Percentiles rank a stretch among this genome's conserved stretches.
These are phyloP conservation scores for Eucalyptus guilfoylei DNA, from an alignment of 345 rosid species.

Conservation along the genomic window DNA sequence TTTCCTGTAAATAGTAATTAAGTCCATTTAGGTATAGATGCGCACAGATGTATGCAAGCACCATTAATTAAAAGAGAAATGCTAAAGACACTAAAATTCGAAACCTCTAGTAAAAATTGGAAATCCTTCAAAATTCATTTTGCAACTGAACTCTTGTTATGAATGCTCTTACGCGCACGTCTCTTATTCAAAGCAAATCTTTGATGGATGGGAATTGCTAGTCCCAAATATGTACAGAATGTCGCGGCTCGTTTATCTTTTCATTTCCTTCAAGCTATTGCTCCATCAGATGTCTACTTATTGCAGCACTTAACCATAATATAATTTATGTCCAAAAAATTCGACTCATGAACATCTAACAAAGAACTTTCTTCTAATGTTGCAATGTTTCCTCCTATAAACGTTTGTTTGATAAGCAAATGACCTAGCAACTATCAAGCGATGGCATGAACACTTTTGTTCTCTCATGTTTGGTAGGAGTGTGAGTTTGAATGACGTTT, in stretches of 20 bases:
- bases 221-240: not conserved
- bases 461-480: conserved; percentile 28
- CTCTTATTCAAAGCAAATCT: not conserved
- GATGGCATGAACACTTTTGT: not conserved
- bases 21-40: not conserved
- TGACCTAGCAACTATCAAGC: not conserved
- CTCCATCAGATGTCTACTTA: not conserved
- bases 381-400: not conserved
- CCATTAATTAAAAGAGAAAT: not conserved
- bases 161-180: not conserved
- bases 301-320: not conserved
- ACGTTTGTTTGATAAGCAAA: not conserved
- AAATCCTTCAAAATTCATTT: not conserved
- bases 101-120: not conserved
- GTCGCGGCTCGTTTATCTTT: not conserved
- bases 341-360: not conserved
- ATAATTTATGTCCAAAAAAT: not conserved
- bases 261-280: not conserved
- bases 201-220: not conserved
- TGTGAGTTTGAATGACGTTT: conserved; percentile 61
- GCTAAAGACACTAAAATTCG: not conserved
- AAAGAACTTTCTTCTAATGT: not conserved
- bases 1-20: not conserved
- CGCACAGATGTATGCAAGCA: not conserved
- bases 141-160: not conserved